Base-by-base conservation (phyloP, 495 filamentous ascomycete genomes). In the Penicillium verhagenii region DNA sequence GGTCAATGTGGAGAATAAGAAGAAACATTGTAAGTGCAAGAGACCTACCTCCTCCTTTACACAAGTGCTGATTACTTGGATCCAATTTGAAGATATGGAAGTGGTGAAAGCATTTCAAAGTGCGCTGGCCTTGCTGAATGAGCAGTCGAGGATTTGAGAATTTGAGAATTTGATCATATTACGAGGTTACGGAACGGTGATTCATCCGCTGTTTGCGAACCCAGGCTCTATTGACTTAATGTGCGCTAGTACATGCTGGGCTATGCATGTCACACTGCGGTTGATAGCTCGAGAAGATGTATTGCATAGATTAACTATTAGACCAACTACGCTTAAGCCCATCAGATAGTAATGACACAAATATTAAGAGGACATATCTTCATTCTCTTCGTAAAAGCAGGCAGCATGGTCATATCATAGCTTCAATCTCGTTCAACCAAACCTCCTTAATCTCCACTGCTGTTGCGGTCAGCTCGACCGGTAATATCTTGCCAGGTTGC, bases 401-500 rank as follows among this genome's bases (percentile, higher is more conserved):
- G 25, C 18, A 45, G 14, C n/a, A 45, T 24, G 14, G 10, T 44
- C 23, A n/a, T n/a, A n/a, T n/a, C 13, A 45, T 16, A 26, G 20
- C 33, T 25, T 25, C 11, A 13, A 10, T 16, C 2, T 19, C 6
- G 8, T 2, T n/a, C 10, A 11, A n/a, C 23, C 3, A 26, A n/a
- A 14, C 10, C 3, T 26, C 23, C 4, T 21, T 21, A 20, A 42
- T 21, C n/a, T 11, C 38, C 29, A 14, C 25, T 26, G 20, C 28
- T 42, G 46, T 4, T 59, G 26, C 63, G 70, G 53, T 56, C 66
- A 47, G 61, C 67, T 43, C 76, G 67, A 11, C 87, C 88, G 3
- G 84, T 90, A 40, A 96, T 86, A 68, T 96, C 90, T 68, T 92
- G 83, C 91, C 90, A 95, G 16, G 85, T 89, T n/a, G 91, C 88